Base-by-base conservation (phyloP, 805 yeast species). In the Wickerhamia fluorescens region DNA sequence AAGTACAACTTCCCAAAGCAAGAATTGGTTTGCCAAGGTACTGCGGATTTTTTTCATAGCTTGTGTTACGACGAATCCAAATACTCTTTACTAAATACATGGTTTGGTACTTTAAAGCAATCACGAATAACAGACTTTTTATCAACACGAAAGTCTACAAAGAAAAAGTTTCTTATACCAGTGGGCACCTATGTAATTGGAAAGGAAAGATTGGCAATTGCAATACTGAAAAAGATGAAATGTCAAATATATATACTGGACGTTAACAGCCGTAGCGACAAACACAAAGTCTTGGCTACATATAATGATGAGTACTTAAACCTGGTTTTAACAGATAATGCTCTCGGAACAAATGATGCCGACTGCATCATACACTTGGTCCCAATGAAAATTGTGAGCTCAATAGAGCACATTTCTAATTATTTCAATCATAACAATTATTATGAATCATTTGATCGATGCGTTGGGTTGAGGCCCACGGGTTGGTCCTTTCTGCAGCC, bases 181-280 rank as follows among this genome's bases (percentile, higher is more conserved):
- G 77, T 92, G 10, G 97, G 97, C 0, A 78, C 95, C 0, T 92
- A 92, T 51, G 73, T 88, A 2, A 87, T 92, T 21, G 98, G 98
- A 3, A 92, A 92, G 49, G 98, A 92, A 49, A 72, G 79, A 33
- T 51, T 92, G 16, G 96, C 95, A 0, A 53, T 84, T 6, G 61
- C 72, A 1, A 57, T 83, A 8, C 82, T 85, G 41, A 56, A 68
- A 28, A 46, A 42, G 13, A 43, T 81, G 16, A 36, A 60, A 1
- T 61, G 78, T 16, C 78, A 73, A 34, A 72, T 82, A 2, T 76
- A 61, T 36, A 71, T 80, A 10, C 57, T 69, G 37, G 52, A 58
- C 29, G 53, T 61, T 25, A 69, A 75, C 42, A 61, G 71, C 32
- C 40, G 70, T 22, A 56, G 50, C 7, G 63, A 61, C 28, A 64